Base-by-base conservation (phyloP, 495 filamentous ascomycete species). In the Neurospora tetrasperma region DNA sequence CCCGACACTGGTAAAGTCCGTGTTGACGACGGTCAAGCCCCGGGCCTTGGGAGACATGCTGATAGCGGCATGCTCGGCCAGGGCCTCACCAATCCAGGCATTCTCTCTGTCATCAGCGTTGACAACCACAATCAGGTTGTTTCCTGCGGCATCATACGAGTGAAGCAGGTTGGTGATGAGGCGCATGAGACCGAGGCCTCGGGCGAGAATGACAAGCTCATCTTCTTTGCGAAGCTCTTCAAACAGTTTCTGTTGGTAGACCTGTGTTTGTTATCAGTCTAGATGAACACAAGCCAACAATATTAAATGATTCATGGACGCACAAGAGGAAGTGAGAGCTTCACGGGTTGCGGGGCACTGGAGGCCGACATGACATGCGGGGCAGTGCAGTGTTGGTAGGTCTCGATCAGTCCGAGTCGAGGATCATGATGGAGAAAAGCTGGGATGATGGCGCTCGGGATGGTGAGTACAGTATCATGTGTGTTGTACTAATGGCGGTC, bases 91-190 rank as follows among this genome's bases (percentile, higher is more conserved):
- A 73, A 97, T 92, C 93, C 93, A 96, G 35, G 90, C 90, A 89
- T 97, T 97, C 78, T 99, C 96, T 71, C 93, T 88, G 40, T 98
- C 93, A 73, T 95, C 91, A 39, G 96, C 94, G n/a, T 93, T 93
- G 43, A 98, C 89, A 54, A 99, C 80, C 72, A 99, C 83, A 40
- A 98, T 89, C 62, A 99, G 80, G 79, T 97, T 98, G 81, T 94
- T 94, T 6, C 96, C 96, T 8, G 94, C 93, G 4, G 93, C 95
- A 86, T 99, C 96, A 82, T 97, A 97, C 27, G 94, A 93, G 80
- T 99, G 96, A 42, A 99, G 89, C 10, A 99, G 88, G 79, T 98
- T 98, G 18, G 94, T 96, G 73, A 97, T 88, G 20, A 98, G 84
- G 69, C 93, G 93, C 71, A 98, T 87, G 20, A 98, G 90, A 71